Evolutionary conservation across 345 rosid genomes (phyloP), one percentile per base, ranked within the genome.

Genomic region (Ceriops zippeliana): DNA sequence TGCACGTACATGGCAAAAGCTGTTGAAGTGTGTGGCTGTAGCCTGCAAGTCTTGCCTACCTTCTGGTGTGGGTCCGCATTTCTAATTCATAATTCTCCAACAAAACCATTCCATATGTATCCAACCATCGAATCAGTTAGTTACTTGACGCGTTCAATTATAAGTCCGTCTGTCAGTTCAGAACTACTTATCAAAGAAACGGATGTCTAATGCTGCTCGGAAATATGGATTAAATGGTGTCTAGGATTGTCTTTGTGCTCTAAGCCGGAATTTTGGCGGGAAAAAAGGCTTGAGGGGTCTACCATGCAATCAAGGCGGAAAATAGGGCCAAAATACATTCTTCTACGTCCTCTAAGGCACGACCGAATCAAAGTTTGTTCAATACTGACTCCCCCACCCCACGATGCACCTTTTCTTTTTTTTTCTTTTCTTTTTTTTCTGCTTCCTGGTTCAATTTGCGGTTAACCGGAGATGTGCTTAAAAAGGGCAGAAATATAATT

Each of bases 31-130:
- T 84, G 81, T 42, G 57, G 73, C 69, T 63, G 67, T 63, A 58
- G 58, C 66, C 66, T 81, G 67, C 66, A 61, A 63, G 58, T 68
- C 67, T 81, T 78, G 61, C 74, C 52, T 16, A 63, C 53, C 73
- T 62, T 79, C 67, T 69, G 38, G 73, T 70, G 64, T 61, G 66
- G 74, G 51, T 35, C 15, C 19, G 7, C 16, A 26, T 19, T 51
- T 15, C 16, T 27, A 4, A 7, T 26, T 72, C 35, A 60, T 71
- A 70, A 71, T 72, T 74, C 70, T 59, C 70, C 61, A 17, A 69
- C 65, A 52, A 42, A 65, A 67, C 32, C 49, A 73, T 73, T 34
- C 34, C 34, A 31, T 46, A 52, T 69, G 21, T 64, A 58, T 67
- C 16, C 30, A 32, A 68, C 28, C 63, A 63, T 66, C 28, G n/a